phyloP scores from a whole-genome alignment of 1,139 yeast genomes.

The Trichomonascaceae sp. region DNA sequence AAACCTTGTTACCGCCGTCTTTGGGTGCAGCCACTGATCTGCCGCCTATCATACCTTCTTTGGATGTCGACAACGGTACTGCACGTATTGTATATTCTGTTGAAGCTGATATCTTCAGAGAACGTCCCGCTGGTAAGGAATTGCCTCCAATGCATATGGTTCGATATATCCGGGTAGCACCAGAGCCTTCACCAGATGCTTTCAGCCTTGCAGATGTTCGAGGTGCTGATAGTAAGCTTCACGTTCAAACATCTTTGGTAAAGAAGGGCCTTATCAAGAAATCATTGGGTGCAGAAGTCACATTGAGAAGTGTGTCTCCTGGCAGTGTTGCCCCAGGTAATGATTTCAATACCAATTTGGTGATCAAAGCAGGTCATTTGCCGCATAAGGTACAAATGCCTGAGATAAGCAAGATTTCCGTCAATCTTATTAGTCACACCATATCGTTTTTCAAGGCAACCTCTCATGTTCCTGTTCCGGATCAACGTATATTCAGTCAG shows the following conservation, averaged over 20 bases:
- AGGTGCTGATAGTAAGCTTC: not conserved
- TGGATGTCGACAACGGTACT: conserved; percentile 5
- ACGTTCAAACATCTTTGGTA: not conserved
- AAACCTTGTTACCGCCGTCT: conserved; percentile 7
- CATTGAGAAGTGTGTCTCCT: not conserved
- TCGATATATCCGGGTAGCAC: not conserved
- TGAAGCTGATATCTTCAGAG: not conserved
- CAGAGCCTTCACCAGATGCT: not conserved
- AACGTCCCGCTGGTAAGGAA: not conserved
- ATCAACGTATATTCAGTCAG: not conserved
- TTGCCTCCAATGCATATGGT: not conserved
- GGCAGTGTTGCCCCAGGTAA: not conserved
- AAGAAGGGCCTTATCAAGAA: not conserved
- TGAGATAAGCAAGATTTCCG: conserved; percentile 1
- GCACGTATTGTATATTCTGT: conserved; percentile 5
- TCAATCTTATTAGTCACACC: conserved; percentile 6
- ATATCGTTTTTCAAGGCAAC: not conserved
- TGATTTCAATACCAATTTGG: not conserved
- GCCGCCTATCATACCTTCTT: not conserved
- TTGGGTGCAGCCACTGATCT: conserved; percentile 6
- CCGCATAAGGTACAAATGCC: conserved; percentile 1
- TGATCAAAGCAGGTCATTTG: not conserved
- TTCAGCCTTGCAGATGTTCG: not conserved
- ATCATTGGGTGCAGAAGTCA: not conserved
- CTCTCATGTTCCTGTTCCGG: not conserved